Conservation (phyloP, 163 green algal species). For the Prototheca cutis region DNA sequence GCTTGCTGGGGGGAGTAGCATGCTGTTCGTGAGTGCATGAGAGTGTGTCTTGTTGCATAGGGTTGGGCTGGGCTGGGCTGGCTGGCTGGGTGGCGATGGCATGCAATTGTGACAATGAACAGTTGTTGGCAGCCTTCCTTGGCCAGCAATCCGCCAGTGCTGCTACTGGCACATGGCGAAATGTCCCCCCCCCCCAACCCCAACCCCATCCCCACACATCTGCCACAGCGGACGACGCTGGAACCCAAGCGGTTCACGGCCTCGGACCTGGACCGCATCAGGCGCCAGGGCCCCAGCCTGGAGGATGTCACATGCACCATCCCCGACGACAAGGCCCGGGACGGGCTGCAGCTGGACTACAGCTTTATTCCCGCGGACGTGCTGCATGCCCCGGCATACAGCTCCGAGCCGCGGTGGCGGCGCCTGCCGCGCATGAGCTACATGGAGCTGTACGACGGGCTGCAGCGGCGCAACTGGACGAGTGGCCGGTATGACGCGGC, state of each 20-base stretch:
- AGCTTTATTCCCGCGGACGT: conserved; percentile 33
- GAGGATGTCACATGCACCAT: conserved; percentile 28
- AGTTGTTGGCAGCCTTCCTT: no score
- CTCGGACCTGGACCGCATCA: conserved; percentile 40
- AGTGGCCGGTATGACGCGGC: conserved; percentile 35
- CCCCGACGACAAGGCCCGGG: conserved; percentile 1
- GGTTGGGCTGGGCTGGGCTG: no score
- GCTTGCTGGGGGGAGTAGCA: no score
- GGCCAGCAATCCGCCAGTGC: no score
- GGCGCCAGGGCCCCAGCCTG: conserved; percentile 34
- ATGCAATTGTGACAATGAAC: no score
- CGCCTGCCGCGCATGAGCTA: conserved; percentile 46
- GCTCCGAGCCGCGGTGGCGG: conserved; percentile 59
- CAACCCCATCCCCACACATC: no score
- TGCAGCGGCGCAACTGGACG: conserved; percentile 81
- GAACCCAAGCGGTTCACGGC: conserved; percentile 21
- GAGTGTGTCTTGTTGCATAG: no score
- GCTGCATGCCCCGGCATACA: conserved; percentile 15
- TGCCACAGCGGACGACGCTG: no score
- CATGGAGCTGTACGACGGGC: conserved; percentile 56
- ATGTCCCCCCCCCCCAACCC: no score
- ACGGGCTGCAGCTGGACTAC: conserved; percentile 1
- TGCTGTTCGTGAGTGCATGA: no score
- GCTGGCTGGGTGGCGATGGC: no score
- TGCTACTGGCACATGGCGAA: no score